phyloP scores from a whole-genome alignment of 805 yeast species.

The Saturnispora galanensis region DNA sequence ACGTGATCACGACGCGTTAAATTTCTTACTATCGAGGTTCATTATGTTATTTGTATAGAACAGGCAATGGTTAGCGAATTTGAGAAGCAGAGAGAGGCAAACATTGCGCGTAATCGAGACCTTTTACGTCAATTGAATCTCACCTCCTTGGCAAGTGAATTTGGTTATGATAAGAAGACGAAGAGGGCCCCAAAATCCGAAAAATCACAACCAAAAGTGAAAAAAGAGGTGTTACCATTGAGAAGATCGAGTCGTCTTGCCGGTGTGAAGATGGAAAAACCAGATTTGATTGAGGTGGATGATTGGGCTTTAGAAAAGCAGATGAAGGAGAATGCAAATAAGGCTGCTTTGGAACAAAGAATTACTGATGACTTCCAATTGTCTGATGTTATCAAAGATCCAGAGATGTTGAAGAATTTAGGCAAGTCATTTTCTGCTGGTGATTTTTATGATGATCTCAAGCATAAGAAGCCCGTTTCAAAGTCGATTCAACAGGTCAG shows the following conservation, averaged over 20 bases:
- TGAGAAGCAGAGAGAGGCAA: slow-evolving; percentile 62
- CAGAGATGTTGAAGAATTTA: slow-evolving; percentile 28
- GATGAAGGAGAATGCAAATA: slow-evolving; percentile 24
- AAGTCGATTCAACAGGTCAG: slow-evolving; percentile 39
- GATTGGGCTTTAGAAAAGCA: slow-evolving; percentile 32
- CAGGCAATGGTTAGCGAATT: slow-evolving; percentile 41
- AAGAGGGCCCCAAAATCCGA: slow-evolving; percentile 7
- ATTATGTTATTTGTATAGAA: too few species aligned
- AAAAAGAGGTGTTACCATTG: slow-evolving; percentile 39
- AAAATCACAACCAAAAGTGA: slow-evolving; percentile 15
- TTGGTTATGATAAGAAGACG: slow-evolving; percentile 7
- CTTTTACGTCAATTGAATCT: slow-evolving; percentile 64
- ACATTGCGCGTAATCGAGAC: slow-evolving; percentile 75
- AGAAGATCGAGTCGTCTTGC: slow-evolving; percentile 74
- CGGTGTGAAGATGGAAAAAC: slow-evolving; percentile 39
- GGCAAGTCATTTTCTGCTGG: slow-evolving; percentile 55
- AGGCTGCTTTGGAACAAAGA: slow-evolving; percentile 41
- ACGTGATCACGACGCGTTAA: too few species aligned
- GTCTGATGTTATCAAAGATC: slow-evolving; percentile 41
- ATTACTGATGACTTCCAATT: slow-evolving; percentile 58
- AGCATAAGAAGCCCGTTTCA: slow-evolving; percentile 28
- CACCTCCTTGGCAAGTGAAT: slow-evolving; percentile 38
- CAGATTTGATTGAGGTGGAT: slow-evolving; percentile 32
- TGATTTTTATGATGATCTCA: slow-evolving; percentile 53
- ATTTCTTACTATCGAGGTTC: too few species aligned